Evolutionary conservation across 331 rosid genomes (phyloP).

Genomic region (Telfairia occidentalis): DNA sequence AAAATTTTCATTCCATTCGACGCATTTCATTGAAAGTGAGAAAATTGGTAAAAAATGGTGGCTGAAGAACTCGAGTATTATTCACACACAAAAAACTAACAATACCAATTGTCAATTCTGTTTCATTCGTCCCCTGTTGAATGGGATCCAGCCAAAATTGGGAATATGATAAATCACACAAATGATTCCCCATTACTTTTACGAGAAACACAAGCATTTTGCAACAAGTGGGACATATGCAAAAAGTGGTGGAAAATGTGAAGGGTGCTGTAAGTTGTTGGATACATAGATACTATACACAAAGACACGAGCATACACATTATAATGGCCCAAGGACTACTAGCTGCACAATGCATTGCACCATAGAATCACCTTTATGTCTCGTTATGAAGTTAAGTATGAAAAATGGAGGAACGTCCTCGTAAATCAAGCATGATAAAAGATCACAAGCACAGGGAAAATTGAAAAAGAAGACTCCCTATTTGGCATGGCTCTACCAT

Average conservation of each 20-base stretch:
- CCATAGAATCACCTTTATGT: neutral
- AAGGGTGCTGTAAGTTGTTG: neutral
- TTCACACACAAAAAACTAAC: neutral
- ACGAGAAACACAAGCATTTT: neutral
- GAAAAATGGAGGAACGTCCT: neutral
- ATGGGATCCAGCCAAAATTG: neutral
- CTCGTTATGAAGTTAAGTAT: neutral
- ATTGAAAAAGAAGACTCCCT: neutral
- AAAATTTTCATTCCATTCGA: neutral
- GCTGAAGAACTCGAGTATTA: neutral
- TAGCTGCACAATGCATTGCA: neutral
- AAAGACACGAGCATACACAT: neutral
- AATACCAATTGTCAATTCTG: neutral
- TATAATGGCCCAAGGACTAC: conserved; percentile 1
- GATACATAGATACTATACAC: neutral
- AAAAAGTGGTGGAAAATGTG: neutral
- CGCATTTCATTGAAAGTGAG: neutral
- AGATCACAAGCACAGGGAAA: neutral
- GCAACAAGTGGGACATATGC: neutral
- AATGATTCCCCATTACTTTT: neutral
- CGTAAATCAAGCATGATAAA: neutral
- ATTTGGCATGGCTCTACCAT: neutral
- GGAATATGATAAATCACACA: neutral
- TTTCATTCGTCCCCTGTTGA: neutral
- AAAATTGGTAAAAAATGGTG: neutral